A percentile compares a stretch with the other conserved stretches of the same genome.
These are phyloP conservation scores for Aspergillus tanneri DNA, from an alignment of 2,329 filamentous ascomycete species.

Conservation along the genomic window DNA sequence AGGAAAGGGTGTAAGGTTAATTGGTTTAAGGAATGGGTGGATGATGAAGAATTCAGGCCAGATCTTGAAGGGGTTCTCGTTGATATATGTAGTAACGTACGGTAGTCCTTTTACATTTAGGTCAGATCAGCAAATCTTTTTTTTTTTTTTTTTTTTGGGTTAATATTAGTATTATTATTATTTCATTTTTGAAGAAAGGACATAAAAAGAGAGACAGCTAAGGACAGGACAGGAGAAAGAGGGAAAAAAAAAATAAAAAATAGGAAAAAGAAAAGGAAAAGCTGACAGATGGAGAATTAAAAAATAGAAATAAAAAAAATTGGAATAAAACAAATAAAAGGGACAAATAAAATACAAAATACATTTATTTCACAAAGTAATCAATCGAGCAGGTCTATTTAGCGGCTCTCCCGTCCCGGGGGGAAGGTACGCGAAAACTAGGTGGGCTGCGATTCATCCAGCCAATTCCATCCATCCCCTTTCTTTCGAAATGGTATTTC, in stretches of 20 bases:
- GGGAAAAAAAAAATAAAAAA: conserved; percentile 11
- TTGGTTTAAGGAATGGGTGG: conserved; percentile 20
- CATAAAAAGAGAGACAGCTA: conserved; percentile 11
- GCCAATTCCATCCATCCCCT: conserved; percentile 21
- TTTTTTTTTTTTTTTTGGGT: conserved; percentile 15
- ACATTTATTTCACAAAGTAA: conserved; percentile 11
- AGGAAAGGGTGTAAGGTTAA: conserved; percentile 19
- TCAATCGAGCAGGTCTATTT: conserved; percentile 17
- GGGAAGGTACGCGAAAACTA: conserved; percentile 32
- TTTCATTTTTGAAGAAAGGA: conserved; percentile 14
- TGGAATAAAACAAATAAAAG: conserved; percentile 6
- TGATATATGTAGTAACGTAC: conserved; percentile 30
- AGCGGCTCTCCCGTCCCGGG: conserved; percentile 37
- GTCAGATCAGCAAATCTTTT: too few relatives aligned
- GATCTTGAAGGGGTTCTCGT: conserved; percentile 30
- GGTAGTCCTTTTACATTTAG: too few relatives aligned
- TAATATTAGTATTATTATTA: conserved; percentile 12
- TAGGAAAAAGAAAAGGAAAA: conserved; percentile 11
- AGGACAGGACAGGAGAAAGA: conserved; percentile 3
- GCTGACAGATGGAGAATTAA: conserved; percentile 9
- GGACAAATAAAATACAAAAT: conserved; percentile 4
- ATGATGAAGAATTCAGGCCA: conserved; percentile 27
- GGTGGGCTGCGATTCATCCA: conserved; percentile 16
- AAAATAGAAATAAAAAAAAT: conserved; percentile 2
- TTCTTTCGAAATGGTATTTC: conserved; percentile 20